phyloP scores from a whole-genome alignment of 495 filamentous ascomycete species.

The Annulohypoxylon moriforme region DNA sequence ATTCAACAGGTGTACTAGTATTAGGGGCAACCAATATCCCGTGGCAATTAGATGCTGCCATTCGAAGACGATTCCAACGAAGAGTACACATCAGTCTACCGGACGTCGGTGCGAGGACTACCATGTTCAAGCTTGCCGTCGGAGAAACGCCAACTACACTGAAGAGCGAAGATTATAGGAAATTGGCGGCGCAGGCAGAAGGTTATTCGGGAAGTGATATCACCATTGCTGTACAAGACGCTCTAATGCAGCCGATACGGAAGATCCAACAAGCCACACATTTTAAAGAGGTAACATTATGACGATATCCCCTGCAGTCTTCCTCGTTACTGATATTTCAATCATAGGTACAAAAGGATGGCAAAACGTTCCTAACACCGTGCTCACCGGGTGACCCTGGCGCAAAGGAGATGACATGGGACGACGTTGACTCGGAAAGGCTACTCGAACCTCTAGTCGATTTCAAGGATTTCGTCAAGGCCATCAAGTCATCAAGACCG shows the following conservation, averaged over 20 bases:
- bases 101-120: constrained; percentile 86
- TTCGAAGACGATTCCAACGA: constrained; percentile 94
- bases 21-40: constrained; percentile 98
- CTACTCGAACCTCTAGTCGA: constrained; percentile 87
- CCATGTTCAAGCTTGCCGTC: constrained; percentile 96
- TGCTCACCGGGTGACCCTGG: constrained; percentile 91
- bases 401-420: constrained; percentile 94
- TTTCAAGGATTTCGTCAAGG: constrained; percentile 93
- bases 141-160: constrained; percentile 91
- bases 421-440: constrained; percentile 80
- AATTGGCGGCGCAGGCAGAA: constrained; percentile 82
- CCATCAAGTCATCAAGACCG: constrained; percentile 85
- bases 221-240: constrained; percentile 94
- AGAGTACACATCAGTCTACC: constrained; percentile 95
- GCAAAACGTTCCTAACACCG: constrained; percentile 82
- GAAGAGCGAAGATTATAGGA: constrained; percentile 78
- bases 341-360: constrained; percentile 74
- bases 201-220: constrained; percentile 98
- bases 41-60: constrained; percentile 99
- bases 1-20: constrained; percentile 92
- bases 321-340: constrained; percentile 13
- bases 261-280: constrained; percentile 99
- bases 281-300: constrained; percentile 83
- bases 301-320: background rate
- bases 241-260: constrained; percentile 95